Conservation (phyloP, 768 basidiomycete genomes). For the Hericium rajendrae region DNA sequence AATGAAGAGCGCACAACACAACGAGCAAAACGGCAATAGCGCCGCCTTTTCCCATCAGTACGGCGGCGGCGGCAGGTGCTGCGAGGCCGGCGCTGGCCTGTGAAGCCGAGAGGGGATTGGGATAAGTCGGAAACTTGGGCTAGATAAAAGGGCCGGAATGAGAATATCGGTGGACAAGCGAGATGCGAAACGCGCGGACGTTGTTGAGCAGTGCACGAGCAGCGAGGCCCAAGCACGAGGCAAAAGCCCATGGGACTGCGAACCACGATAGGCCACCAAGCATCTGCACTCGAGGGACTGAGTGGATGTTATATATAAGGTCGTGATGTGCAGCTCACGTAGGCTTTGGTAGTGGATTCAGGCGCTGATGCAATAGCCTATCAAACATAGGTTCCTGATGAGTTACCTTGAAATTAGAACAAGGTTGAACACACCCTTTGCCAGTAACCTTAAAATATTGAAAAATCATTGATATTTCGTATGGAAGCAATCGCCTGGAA, state of each 20-base stretch:
- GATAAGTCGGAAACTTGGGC: constrained; percentile 46
- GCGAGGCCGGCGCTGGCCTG: constrained; percentile 35
- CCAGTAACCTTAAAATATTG: constrained; percentile 35
- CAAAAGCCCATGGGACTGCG: constrained; percentile 43
- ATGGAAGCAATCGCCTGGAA: neutral
- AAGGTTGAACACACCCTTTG: constrained; percentile 28
- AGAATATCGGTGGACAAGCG: neutral
- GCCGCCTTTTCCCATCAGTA: constrained; percentile 36
- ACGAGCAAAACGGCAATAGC: constrained; percentile 35
- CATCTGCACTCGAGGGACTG: constrained; percentile 25
- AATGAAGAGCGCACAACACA: constrained; percentile 24
- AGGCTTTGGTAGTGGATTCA: constrained; percentile 40
- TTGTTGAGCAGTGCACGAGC: constrained; percentile 27
- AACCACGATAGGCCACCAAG: constrained; percentile 52
- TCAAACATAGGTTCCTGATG: neutral
- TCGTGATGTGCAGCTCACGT: constrained; percentile 22
- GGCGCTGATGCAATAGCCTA: constrained; percentile 45
- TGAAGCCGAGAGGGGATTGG: constrained; percentile 29
- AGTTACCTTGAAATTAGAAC: neutral
- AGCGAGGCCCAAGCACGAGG: constrained; percentile 36
- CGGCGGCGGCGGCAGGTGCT: constrained; percentile 36
- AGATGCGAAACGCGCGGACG: constrained; percentile 9
- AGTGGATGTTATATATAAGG: neutral
- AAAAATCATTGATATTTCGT: neutral
- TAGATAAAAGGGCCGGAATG: constrained; percentile 12